Evolutionary conservation across 768 basidiomycete genomes (phyloP).

Genomic region (Suillus variegatus): DNA sequence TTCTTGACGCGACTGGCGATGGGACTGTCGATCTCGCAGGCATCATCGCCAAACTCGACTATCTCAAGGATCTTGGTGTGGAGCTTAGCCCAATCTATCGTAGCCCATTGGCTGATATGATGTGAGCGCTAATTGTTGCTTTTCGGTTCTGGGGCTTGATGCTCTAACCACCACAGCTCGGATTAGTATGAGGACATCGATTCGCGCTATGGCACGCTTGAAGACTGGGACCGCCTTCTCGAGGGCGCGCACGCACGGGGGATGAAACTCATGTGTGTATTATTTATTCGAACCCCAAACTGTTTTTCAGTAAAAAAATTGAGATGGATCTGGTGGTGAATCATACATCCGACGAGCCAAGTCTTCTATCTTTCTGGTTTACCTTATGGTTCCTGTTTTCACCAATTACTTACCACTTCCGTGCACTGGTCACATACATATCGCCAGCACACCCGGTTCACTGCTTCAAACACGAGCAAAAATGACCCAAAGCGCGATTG

Average conservation of each 20-base stretch:
- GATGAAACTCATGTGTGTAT: conserved; percentile 69
- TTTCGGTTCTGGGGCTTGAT: not conserved
- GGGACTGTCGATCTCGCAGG: conserved; percentile 72
- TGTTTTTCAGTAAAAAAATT: conserved; percentile 32
- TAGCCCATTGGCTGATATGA: conserved; percentile 71
- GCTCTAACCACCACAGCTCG: conserved; percentile 40
- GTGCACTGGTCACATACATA: conserved; percentile 8
- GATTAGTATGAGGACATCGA: conserved; percentile 69
- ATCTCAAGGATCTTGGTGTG: conserved; percentile 67
- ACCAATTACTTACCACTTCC: conserved; percentile 7
- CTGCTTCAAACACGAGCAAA: conserved; percentile 51
- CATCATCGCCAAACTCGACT: conserved; percentile 63
- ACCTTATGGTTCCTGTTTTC: not conserved
- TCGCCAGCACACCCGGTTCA: conserved; percentile 74
- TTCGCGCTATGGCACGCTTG: conserved; percentile 62
- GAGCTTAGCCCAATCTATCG: conserved; percentile 75
- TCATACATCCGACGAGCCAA: conserved; percentile 67
- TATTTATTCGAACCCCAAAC: not conserved
- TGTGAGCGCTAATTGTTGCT: conserved; percentile 39
- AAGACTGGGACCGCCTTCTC: conserved; percentile 58
- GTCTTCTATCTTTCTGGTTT: not conserved
- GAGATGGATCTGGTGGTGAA: conserved; percentile 81
- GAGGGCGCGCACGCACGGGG: conserved; percentile 57
- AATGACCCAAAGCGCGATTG: conserved; percentile 66
- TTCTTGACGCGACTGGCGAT: conserved; percentile 71